These are phyloP conservation scores for Articulospora tetracladia DNA, from an alignment of 495 filamentous ascomycete genomes.

Conservation along the genomic window DNA sequence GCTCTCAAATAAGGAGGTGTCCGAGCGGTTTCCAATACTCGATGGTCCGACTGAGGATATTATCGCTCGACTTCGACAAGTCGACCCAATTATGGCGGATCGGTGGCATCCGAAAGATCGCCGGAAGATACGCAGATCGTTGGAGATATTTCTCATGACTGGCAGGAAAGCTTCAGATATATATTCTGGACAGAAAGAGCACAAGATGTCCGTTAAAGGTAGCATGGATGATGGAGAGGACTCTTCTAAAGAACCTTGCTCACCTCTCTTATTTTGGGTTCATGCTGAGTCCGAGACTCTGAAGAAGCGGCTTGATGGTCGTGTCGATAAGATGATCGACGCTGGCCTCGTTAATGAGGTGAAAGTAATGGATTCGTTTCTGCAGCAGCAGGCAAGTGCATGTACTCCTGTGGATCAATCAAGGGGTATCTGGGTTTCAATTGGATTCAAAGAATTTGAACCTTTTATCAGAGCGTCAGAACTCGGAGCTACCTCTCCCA, in stretches of 20 bases:
- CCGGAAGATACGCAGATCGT: slow-evolving; percentile 83
- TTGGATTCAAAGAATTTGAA: slow-evolving; percentile 89
- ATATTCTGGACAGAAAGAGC: slow-evolving; percentile 66
- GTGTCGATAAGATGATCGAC: slow-evolving; percentile 80
- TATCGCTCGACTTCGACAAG: slow-evolving; percentile 63
- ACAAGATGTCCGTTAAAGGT: background rate
- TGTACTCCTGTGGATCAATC: slow-evolving; percentile 61
- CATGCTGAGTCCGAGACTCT: slow-evolving; percentile 67
- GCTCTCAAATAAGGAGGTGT: slow-evolving; percentile 7
- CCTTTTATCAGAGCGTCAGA: slow-evolving; percentile 57
- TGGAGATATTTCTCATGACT: slow-evolving; percentile 83
- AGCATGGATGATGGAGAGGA: background rate
- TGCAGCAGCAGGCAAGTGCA: slow-evolving; percentile 38
- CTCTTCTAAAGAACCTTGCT: slow-evolving; percentile 21
- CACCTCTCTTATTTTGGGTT: slow-evolving; percentile 80
- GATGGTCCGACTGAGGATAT: slow-evolving; percentile 64
- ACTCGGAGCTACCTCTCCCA: slow-evolving; percentile 27
- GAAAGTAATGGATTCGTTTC: slow-evolving; percentile 51
- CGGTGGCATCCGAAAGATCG: slow-evolving; percentile 92
- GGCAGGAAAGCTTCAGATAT: slow-evolving; percentile 80
- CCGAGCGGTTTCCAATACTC: slow-evolving; percentile 63
- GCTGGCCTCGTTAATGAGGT: slow-evolving; percentile 69
- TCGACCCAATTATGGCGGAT: slow-evolving; percentile 87
- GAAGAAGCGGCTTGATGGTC: slow-evolving; percentile 62
- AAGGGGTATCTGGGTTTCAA: slow-evolving; percentile 90